These are phyloP conservation scores for Dothistroma pini DNA, from an alignment of 2,329 filamentous ascomycete species.

Conservation along the genomic window DNA sequence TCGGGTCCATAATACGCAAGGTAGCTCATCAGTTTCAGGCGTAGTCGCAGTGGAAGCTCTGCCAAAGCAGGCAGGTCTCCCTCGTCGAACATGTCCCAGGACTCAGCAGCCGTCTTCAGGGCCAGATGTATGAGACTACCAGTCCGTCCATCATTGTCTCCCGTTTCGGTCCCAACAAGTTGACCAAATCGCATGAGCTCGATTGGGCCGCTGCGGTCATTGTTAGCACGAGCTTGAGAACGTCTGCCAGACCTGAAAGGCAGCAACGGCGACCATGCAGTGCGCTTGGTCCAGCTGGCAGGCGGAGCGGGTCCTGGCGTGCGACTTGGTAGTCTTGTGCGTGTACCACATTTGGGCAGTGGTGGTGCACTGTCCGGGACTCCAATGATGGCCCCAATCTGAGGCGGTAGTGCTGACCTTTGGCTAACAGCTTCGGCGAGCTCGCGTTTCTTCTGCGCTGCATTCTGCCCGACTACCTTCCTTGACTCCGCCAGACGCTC, in stretches of 20 bases:
- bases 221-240: conserved; percentile 12
- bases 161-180: conserved; percentile 17
- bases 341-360: conserved; percentile 40
- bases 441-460: conserved; percentile 39
- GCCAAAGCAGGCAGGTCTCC: conserved; percentile 56
- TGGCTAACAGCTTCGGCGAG: conserved; percentile 41
- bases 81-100: conserved; percentile 56
- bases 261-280: conserved; percentile 25
- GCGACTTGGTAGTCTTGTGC: conserved; percentile 33
- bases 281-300: conserved; percentile 42
- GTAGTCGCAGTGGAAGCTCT: conserved; percentile 50
- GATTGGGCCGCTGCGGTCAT: conserved; percentile 27
- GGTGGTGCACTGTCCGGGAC: conserved; percentile 46
- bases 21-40: conserved; percentile 55
- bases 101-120: conserved; percentile 52
- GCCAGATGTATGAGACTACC: conserved; percentile 49
- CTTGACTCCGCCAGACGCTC: conserved; percentile 47
- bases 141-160: conserved; percentile 8
- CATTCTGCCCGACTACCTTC: conserved; percentile 39
- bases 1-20: conserved; percentile 48
- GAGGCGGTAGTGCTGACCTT: conserved; percentile 43
- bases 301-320: conserved; percentile 47
- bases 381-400: conserved; percentile 43
- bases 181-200: conserved; percentile 27
- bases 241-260: conserved; percentile 19